Percentiles rank a stretch among this genome's conserved stretches.
phyloP scores from a whole-genome alignment of 352 stramenopile genomes.

The Phytophthora agathidicida region DNA sequence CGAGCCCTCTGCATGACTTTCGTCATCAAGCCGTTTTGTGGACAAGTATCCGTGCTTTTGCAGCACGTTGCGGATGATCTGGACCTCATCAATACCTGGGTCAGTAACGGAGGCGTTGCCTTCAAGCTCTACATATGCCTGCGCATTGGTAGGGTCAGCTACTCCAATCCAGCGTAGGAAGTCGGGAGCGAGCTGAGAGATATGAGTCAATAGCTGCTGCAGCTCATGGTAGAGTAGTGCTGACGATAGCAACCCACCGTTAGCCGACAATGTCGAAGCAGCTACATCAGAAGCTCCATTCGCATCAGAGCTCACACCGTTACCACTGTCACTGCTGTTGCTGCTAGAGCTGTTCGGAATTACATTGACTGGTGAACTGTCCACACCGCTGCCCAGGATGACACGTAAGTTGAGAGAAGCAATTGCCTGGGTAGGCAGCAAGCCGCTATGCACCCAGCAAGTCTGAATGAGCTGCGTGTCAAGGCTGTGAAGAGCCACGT shows the following conservation, averaged over 20 bases:
- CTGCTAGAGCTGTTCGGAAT: conserved; percentile 10
- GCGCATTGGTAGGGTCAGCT: conserved; percentile 52
- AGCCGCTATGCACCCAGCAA: conserved; percentile 75
- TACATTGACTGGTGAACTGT: conserved; percentile 5
- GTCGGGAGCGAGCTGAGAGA: conserved; percentile 64
- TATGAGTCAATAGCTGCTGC: conserved; percentile 62
- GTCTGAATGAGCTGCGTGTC: conserved; percentile 71
- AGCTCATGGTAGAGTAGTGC: conserved; percentile 60
- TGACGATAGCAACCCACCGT: conserved; percentile 40
- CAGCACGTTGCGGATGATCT: conserved; percentile 84
- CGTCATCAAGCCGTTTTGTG: conserved; percentile 68
- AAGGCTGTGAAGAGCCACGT: conserved; percentile 75
- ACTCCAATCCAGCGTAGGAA: conserved; percentile 81
- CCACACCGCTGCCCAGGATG: conserved; percentile 35
- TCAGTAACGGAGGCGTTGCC: conserved; percentile 81
- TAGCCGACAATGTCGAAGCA: conserved; percentile 9
- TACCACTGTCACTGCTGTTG: conserved; percentile 24
- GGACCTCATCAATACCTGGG: conserved; percentile 77
- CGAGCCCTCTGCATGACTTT: conserved; percentile 47
- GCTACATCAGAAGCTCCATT: conserved; percentile 11
- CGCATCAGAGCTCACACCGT: conserved; percentile 9
- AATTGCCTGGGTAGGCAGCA: conserved; percentile 71
- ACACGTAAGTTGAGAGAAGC: conserved; percentile 71
- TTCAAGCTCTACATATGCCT: conserved; percentile 76
- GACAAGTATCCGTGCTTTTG: conserved; percentile 81